Evolutionary conservation across 1,284 basidiomycete species (phyloP).

Genomic region (Irpex sp.): DNA sequence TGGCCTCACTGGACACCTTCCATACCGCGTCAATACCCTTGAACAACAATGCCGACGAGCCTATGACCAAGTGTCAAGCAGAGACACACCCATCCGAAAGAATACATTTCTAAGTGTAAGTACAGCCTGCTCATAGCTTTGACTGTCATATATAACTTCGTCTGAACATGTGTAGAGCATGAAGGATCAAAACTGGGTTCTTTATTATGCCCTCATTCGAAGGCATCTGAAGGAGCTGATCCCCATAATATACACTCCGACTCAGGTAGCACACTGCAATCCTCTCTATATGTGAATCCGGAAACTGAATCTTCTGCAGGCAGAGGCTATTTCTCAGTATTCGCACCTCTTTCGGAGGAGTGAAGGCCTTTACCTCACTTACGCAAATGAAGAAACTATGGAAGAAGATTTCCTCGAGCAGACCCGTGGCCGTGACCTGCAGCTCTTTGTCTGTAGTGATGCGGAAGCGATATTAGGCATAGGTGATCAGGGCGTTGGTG

Average conservation of each 20-base stretch:
- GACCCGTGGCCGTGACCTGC: conserved; percentile 54
- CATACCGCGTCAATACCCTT: conserved; percentile 71
- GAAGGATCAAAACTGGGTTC: conserved; percentile 72
- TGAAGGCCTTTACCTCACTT: conserved; percentile 66
- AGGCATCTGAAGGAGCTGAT: conserved; percentile 70
- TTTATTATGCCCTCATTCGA: conserved; percentile 66
- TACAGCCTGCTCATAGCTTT: background rate
- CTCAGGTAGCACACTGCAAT: conserved; percentile 38
- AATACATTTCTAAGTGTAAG: conserved; percentile 60
- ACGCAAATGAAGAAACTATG: conserved; percentile 67
- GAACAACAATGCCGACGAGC: conserved; percentile 75
- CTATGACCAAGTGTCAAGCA: conserved; percentile 56
- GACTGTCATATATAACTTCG: background rate
- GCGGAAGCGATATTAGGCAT: conserved; percentile 83
- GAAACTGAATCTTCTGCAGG: conserved; percentile 32
- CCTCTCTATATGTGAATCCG: conserved; percentile 10
- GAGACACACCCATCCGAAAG: conserved; percentile 52
- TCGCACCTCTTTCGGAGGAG: conserved; percentile 78
- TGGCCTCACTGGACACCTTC: conserved; percentile 73
- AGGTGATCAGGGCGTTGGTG: conserved; percentile 49
- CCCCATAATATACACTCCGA: conserved; percentile 74
- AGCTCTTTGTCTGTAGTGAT: conserved; percentile 80
- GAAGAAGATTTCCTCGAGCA: conserved; percentile 72
- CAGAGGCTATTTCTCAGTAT: conserved; percentile 76
- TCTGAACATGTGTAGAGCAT: conserved; percentile 33